These are phyloP conservation scores for Fragaria vesca DNA, from an alignment of 306 rosid species.

Conservation along the genomic window DNA sequence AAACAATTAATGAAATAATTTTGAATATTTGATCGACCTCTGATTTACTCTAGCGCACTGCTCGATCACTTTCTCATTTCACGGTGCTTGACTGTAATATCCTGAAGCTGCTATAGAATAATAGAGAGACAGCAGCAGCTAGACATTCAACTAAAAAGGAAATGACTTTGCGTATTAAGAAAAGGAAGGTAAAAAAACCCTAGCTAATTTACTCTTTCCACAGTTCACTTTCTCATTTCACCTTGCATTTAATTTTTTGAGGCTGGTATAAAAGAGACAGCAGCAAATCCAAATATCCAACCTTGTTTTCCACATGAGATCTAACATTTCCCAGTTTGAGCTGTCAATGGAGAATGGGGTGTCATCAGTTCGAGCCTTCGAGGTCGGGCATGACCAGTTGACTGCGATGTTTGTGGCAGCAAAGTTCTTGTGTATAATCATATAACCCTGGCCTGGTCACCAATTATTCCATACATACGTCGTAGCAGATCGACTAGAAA, in stretches of 20 bases:
- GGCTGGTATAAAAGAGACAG: neutral
- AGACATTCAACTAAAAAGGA: neutral
- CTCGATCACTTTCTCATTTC: too few species aligned
- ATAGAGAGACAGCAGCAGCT: too few species aligned
- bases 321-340: neutral
- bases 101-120: too few species aligned
- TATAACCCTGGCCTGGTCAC: neutral
- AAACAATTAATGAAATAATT: too few species aligned
- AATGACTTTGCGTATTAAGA: neutral
- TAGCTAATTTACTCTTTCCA: neutral
- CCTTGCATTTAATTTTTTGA: neutral
- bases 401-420: constrained; percentile 12
- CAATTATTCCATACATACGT: neutral
- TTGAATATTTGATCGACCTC: too few species aligned
- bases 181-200: neutral
- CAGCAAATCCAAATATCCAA: neutral
- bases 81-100: too few species aligned
- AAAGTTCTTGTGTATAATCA: neutral
- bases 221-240: neutral
- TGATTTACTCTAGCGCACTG: too few species aligned
- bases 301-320: constrained; percentile 1
- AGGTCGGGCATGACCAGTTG: constrained; percentile 9
- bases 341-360: neutral
- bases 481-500: neutral
- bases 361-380: neutral